phyloP scores from a whole-genome alignment of 2,329 filamentous ascomycete species.

The Talaromyces rugulosus region DNA sequence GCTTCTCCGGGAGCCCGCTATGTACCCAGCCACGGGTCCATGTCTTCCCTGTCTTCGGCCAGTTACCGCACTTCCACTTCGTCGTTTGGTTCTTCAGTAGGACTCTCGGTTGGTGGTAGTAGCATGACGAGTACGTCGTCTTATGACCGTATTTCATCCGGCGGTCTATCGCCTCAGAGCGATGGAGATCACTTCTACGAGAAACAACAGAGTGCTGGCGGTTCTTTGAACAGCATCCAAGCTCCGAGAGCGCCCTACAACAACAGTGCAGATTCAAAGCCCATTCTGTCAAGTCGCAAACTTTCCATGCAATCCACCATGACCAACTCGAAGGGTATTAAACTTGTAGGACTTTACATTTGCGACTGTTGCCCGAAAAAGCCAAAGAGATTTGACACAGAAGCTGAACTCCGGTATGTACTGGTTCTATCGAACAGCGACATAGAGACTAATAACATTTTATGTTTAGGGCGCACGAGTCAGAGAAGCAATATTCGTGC shows the following conservation, averaged over 20 bases:
- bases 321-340: slow-evolving; percentile 12
- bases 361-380: slow-evolving; percentile 98
- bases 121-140: slow-evolving; percentile 63
- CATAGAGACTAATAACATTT: not conserved
- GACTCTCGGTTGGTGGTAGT: slow-evolving; percentile 56
- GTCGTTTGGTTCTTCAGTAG: slow-evolving; percentile 37
- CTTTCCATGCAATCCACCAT: slow-evolving; percentile 38
- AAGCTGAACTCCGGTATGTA: slow-evolving; percentile 76
- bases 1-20: slow-evolving; percentile 53
- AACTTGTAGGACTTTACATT: slow-evolving; percentile 52
- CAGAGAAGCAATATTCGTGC: slow-evolving; percentile 95
- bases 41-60: slow-evolving; percentile 63
- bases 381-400: slow-evolving; percentile 86
- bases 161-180: slow-evolving; percentile 55
- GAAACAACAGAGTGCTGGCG: slow-evolving; percentile 47
- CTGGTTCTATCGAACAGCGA: not conserved
- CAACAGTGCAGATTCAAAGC: slow-evolving; percentile 35
- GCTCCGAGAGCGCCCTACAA: slow-evolving; percentile 21
- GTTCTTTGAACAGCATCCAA: slow-evolving; percentile 34
- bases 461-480: slow-evolving; percentile 67
- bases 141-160: slow-evolving; percentile 58
- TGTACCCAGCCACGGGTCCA: slow-evolving; percentile 55
- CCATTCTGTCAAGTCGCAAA: slow-evolving; percentile 41
- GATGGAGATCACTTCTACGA: slow-evolving; percentile 52
- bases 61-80: slow-evolving; percentile 55